phyloP scores from a whole-genome alignment of 2,329 filamentous ascomycete species.

The Chaetothyriales sp. region DNA sequence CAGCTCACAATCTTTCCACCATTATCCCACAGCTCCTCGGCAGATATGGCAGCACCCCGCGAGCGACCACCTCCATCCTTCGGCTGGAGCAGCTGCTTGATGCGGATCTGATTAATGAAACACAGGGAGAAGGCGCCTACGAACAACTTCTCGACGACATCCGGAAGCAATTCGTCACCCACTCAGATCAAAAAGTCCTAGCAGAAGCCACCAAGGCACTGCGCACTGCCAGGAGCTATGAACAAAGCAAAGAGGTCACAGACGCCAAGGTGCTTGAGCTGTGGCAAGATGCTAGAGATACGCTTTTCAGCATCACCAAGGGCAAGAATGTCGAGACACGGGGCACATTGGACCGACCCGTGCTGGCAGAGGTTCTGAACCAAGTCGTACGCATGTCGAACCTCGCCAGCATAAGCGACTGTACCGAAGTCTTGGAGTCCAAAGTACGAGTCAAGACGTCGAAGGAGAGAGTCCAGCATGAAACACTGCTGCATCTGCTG shows the following conservation, averaged over 20 bases:
- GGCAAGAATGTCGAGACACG: conserved; percentile 57
- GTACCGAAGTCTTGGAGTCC: conserved; percentile 55
- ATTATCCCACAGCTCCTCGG: conserved; percentile 74
- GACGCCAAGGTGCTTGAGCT: conserved; percentile 64
- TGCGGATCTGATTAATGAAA: conserved; percentile 71
- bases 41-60: conserved; percentile 82
- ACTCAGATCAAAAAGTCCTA: conserved; percentile 72
- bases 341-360: conserved; percentile 49
- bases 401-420: conserved; percentile 64
- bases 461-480: conserved; percentile 13
- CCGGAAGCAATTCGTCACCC: conserved; percentile 83
- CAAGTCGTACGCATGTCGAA: conserved; percentile 67
- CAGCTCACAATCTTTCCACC: conserved; percentile 59
- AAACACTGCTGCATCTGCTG: conserved; percentile 47
- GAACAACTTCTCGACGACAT: conserved; percentile 75
- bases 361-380: conserved; percentile 56
- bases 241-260: conserved; percentile 74
- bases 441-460: conserved; percentile 20
- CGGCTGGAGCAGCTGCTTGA: conserved; percentile 76
- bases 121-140: conserved; percentile 70
- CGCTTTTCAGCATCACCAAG: conserved; percentile 55
- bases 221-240: conserved; percentile 68
- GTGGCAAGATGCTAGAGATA: conserved; percentile 70
- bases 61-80: conserved; percentile 72
- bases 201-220: conserved; percentile 70